phyloP scores from a whole-genome alignment of 805 yeast species.

The Candida ortonii region DNA sequence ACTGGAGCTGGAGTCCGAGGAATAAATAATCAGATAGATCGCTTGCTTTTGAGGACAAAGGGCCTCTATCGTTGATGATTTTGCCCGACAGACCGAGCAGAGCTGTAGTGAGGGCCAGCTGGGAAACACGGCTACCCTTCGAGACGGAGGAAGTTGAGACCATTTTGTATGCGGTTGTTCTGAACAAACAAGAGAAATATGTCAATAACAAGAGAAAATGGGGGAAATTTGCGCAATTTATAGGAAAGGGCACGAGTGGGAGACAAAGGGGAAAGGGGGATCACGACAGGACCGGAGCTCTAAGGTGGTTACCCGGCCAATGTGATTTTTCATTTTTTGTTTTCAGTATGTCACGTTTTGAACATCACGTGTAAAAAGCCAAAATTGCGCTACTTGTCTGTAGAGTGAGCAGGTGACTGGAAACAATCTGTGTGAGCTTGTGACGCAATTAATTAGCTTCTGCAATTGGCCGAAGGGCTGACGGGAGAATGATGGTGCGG shows the following conservation, averaged over 20 bases:
- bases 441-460: no score
- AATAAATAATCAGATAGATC: constrained; percentile 13
- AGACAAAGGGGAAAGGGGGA: constrained; percentile 2
- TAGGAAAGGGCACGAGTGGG: no score
- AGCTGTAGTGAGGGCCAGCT: constrained; percentile 11
- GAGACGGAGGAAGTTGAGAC: constrained; percentile 10
- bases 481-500: no score
- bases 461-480: no score
- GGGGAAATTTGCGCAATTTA: not conserved
- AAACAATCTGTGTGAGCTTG: no score
- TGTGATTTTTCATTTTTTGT: no score
- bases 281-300: no score
- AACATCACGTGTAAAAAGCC: no score
- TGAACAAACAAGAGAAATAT: not conserved
- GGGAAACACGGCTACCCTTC: constrained; percentile 7
- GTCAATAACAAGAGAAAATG: not conserved
- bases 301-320: no score
- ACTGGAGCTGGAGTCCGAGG: constrained; percentile 1
- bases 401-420: no score
- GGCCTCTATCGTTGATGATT: constrained; percentile 14
- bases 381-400: no score
- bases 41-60: constrained; percentile 12
- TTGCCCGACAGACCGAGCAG: constrained; percentile 20
- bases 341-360: no score
- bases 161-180: not conserved